These are phyloP conservation scores for Hanseniaspora vineae DNA, from an alignment of 805 yeast species.

Conservation along the genomic window DNA sequence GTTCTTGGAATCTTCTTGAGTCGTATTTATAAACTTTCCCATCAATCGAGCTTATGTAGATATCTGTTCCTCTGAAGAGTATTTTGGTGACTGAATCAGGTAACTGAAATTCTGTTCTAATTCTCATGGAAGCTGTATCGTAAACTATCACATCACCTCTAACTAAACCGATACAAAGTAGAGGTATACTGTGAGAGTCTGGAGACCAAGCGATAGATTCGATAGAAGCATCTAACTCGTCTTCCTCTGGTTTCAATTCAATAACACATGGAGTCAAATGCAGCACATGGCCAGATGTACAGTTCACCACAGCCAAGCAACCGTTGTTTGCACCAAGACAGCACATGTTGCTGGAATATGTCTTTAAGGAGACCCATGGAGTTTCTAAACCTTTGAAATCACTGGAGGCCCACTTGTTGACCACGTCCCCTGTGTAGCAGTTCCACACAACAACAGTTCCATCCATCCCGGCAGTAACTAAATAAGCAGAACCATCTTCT, in stretches of 20 bases:
- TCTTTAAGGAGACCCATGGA: constrained; percentile 76
- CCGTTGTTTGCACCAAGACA: constrained; percentile 78
- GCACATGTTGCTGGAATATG: constrained; percentile 46
- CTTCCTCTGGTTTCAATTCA: constrained; percentile 41
- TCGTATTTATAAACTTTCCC: constrained; percentile 84
- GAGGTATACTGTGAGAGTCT: constrained; percentile 25
- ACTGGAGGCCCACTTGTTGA: constrained; percentile 50
- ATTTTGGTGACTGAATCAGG: constrained; percentile 82
- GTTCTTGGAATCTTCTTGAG: constrained; percentile 66
- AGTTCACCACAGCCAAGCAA: constrained; percentile 62
- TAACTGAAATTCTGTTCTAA: constrained; percentile 55
- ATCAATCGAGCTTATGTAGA: constrained; percentile 69
- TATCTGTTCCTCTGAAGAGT: constrained; percentile 42
- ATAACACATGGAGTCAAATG: constrained; percentile 46
- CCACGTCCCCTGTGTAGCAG: constrained; percentile 59
- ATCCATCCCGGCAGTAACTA: constrained; percentile 75
- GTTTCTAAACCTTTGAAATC: constrained; percentile 65
- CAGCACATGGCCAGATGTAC: constrained; percentile 59
- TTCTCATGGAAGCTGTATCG: constrained; percentile 77
- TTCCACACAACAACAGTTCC: constrained; percentile 84
- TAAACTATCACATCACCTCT: constrained; percentile 75
- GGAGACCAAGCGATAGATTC: constrained; percentile 81
- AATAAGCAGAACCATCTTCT: constrained; percentile 43
- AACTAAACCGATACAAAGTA: constrained; percentile 81
- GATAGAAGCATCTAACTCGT: constrained; percentile 51